A percentile compares a stretch with the other conserved stretches of the same genome.
Evolutionary conservation across 2,329 filamentous ascomycete genomes (phyloP).

Genomic region (Berkeleyomyces basicola): DNA sequence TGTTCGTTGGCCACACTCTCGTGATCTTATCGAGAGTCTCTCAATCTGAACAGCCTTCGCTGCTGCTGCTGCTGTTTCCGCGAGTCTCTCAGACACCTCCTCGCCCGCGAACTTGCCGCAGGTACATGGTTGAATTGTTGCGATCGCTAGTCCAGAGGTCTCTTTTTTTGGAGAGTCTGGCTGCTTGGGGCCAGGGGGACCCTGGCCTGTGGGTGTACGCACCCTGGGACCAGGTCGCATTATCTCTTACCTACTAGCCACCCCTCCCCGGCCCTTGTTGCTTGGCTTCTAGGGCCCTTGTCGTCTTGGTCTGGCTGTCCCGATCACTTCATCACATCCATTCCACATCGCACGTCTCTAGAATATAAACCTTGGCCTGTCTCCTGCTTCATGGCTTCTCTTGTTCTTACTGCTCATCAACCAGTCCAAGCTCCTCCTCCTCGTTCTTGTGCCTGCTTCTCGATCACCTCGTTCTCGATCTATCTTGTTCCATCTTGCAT

Average conservation of each 20-base stretch:
- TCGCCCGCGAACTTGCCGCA: background rate
- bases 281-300: background rate
- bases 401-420: slow-evolving; percentile 9
- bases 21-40: background rate
- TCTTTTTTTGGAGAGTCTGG: background rate
- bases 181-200: too few species aligned
- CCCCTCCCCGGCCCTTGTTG: background rate
- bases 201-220: too few species aligned
- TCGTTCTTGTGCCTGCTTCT: slow-evolving; percentile 1
- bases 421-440: slow-evolving; percentile 6
- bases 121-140: too few species aligned
- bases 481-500: background rate
- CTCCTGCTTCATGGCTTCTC: slow-evolving; percentile 5
- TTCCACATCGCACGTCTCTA: background rate
- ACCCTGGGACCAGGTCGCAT: too few species aligned
- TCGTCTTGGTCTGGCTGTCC: background rate
- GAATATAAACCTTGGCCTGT: slow-evolving; percentile 13
- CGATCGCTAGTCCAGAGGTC: too few species aligned
- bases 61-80: background rate
- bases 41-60: too few species aligned
- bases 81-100: background rate
- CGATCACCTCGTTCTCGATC: background rate
- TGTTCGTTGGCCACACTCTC: background rate
- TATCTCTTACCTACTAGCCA: background rate
- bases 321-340: background rate